Evolutionary conservation across 106 monocot genomes (phyloP), one percentile per base, ranked within the genome.

Genomic region (Apostasia ramifera): DNA sequence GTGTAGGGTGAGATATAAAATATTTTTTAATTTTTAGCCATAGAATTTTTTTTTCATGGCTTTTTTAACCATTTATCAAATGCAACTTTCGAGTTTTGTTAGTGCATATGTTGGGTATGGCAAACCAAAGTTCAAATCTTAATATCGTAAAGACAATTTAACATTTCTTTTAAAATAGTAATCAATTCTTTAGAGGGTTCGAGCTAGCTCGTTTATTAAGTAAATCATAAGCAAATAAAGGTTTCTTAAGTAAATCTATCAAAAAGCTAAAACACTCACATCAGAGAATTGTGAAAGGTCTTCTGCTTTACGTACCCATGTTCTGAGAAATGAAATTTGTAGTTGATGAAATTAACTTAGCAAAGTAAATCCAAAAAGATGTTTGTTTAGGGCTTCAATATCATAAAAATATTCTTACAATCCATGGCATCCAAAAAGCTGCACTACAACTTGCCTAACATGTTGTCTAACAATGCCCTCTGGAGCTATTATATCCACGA

Each of bases 241-340:
- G 43, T 49, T 3, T 43, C 41, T 48, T 63, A 7, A 40, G 42
- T 55, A 40, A 9, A 45, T 49, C 4, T 53, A 47, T 3, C 15
- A 55, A 44, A 14, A 44, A 57, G 13, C 12, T 58, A 37, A 68
- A 53, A 47, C 57, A 81, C 88, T 84, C 63, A 88, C 88, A 79
- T 76, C 12, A 60, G 81, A 42, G 61, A 88, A 84, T 26, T 75
- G 73, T 55, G 79, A 81, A 48, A 84, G 73, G 48, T 78, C 55
- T 67, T 49, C 66, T 12, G 46, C 57, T 57, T 76, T 75, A 76
- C 84, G 68, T 54, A 79, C 66, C 88, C 84, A 88, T 47, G 73
- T 72, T 67, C 84, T 88, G 67, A 52, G 78, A 64, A 55, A 38
- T 73, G 55, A 54, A 71, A 79, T 41, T 8, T 67, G 7, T 44